Conservation (phyloP, 768 basidiomycete genomes). For the Tricholoma terreum region DNA sequence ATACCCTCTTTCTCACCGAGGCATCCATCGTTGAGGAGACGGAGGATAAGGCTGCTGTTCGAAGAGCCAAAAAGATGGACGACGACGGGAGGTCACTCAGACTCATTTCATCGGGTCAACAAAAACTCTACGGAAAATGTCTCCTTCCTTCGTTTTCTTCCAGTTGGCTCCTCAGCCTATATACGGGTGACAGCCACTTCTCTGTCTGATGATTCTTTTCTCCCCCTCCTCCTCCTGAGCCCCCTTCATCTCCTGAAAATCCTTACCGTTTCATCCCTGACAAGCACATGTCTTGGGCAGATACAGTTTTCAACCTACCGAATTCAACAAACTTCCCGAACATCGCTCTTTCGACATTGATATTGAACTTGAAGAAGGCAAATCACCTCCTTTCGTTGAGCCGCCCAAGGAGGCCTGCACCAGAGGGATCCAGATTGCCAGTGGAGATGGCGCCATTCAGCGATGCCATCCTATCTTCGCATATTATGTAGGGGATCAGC, state of each 20-base stretch:
- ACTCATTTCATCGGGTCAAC: too few relatives aligned
- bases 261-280: slow-evolving; percentile 16
- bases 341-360: slow-evolving; percentile 34
- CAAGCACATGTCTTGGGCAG: slow-evolving; percentile 26
- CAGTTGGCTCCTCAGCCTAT: not conserved
- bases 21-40: slow-evolving; percentile 19
- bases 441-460: slow-evolving; percentile 33
- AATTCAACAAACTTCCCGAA: slow-evolving; percentile 24
- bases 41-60: slow-evolving; percentile 7
- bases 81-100: not conserved
- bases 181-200: not conserved
- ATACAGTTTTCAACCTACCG: slow-evolving; percentile 23
- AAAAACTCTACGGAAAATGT: not conserved
- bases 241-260: not conserved
- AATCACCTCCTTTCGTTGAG: slow-evolving; percentile 28
- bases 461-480: slow-evolving; percentile 39
- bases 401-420: slow-evolving; percentile 25
- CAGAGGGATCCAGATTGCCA: slow-evolving; percentile 21
- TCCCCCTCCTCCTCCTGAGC: not conserved
- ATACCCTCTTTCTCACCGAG: slow-evolving; percentile 20
- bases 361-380: slow-evolving; percentile 31
- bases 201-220: not conserved
- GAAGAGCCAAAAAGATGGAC: slow-evolving; percentile 9
- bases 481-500: slow-evolving; percentile 37
- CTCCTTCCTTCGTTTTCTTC: too few relatives aligned